phyloP scores from a whole-genome alignment of 352 stramenopile species.

The Peronospora farinosa region DNA sequence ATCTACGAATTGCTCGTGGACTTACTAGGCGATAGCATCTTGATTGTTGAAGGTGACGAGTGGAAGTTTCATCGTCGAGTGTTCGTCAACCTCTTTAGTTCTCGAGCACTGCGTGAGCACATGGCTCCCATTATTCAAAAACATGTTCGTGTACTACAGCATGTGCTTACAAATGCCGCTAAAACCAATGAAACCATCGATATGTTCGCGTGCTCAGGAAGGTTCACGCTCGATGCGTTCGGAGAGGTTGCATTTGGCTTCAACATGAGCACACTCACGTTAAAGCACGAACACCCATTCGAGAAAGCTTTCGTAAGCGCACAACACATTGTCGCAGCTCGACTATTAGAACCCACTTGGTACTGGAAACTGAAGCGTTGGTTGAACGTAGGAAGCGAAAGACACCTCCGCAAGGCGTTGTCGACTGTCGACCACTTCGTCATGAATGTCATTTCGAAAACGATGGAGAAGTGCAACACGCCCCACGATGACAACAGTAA shows the following conservation, averaged over 20 bases:
- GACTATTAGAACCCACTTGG: slow-evolving; percentile 20
- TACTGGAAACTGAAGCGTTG: slow-evolving; percentile 36
- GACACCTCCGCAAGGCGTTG: slow-evolving; percentile 11
- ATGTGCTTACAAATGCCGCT: slow-evolving; percentile 8
- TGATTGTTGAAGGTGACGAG: slow-evolving; percentile 48
- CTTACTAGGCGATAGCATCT: slow-evolving; percentile 69
- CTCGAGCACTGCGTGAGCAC: slow-evolving; percentile 36
- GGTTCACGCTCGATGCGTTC: slow-evolving; percentile 35
- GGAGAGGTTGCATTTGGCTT: slow-evolving; percentile 34
- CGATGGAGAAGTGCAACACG: slow-evolving; percentile 12
- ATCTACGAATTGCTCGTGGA: slow-evolving; percentile 40
- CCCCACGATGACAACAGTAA: not conserved
- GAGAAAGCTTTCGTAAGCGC: slow-evolving; percentile 27
- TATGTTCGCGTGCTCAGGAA: slow-evolving; percentile 17
- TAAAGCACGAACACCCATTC: slow-evolving; percentile 28
- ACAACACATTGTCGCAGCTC: slow-evolving; percentile 17
- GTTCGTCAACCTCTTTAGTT: slow-evolving; percentile 85
- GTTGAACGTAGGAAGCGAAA: slow-evolving; percentile 30
- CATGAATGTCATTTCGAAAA: slow-evolving; percentile 29
- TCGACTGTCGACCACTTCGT: slow-evolving; percentile 18
- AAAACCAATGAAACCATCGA: slow-evolving; percentile 12
- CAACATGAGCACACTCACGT: slow-evolving; percentile 22
- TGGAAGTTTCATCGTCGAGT: slow-evolving; percentile 75
- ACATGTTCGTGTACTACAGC: slow-evolving; percentile 33
- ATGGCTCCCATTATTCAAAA: slow-evolving; percentile 43